Conservation (phyloP, 2,329 filamentous ascomycete species). For the Ascochyta lentis region DNA sequence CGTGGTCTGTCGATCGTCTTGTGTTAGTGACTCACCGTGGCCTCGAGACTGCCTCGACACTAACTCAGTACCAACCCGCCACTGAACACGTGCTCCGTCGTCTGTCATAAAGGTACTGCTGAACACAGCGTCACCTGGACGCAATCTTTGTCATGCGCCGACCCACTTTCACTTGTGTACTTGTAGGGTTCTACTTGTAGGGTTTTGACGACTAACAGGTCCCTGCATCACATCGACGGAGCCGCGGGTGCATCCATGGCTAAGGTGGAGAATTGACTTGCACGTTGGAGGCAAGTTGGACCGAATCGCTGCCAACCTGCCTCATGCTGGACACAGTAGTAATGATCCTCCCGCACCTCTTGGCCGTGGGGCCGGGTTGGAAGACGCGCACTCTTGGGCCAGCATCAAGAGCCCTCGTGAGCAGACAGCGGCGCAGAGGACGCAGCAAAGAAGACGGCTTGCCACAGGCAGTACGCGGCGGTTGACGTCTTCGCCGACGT, state of each 20-base stretch:
- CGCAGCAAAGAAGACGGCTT: constrained; percentile 2
- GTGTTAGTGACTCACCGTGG: not conserved
- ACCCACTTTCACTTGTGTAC: not conserved
- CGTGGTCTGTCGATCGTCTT: not conserved
- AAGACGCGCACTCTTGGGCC: constrained; percentile 16
- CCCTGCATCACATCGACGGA: constrained; percentile 23
- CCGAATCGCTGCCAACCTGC: not conserved
- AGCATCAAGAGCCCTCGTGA: constrained; percentile 1
- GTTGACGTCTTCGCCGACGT: constrained; percentile 29
- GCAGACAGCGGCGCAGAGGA: constrained; percentile 5
- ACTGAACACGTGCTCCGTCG: not conserved
- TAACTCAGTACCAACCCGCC: too few species aligned
- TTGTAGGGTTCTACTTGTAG: too few species aligned
- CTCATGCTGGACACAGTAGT: not conserved
- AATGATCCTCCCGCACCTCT: not conserved
- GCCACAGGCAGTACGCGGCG: constrained; percentile 31
- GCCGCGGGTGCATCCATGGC: constrained; percentile 14
- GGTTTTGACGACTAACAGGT: constrained; percentile 12
- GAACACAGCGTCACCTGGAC: constrained; percentile 6
- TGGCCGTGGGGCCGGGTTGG: not conserved
- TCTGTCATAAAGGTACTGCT: not conserved
- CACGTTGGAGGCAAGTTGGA: not conserved
- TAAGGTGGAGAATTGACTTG: constrained; percentile 4
- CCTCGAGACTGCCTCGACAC: too few species aligned
- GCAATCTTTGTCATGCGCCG: constrained; percentile 1